phyloP scores from a whole-genome alignment of 257 asterid genomes.

The Solanum habrochaites region DNA sequence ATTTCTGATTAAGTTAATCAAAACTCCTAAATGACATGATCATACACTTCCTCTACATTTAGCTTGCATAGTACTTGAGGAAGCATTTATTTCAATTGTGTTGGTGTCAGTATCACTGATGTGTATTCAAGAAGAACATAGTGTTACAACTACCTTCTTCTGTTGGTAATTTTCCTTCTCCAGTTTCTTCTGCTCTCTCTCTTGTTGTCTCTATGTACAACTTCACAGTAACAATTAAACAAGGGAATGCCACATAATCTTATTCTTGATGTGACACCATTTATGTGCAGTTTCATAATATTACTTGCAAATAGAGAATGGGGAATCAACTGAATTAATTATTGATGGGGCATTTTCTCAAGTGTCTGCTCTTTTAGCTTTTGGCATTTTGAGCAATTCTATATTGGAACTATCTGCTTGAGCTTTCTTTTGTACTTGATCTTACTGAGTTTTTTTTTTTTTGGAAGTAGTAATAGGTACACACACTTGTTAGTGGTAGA shows the following conservation, averaged over 20 bases:
- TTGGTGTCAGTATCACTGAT: background rate
- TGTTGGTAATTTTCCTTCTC: background rate
- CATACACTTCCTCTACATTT: background rate
- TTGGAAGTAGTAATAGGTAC: background rate
- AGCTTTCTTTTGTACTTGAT: background rate
- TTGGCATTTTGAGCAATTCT: background rate
- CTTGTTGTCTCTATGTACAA: background rate
- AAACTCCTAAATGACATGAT: background rate
- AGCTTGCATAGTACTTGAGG: background rate
- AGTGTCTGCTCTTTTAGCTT: background rate
- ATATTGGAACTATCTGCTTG: background rate
- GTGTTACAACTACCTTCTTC: background rate
- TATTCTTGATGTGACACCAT: background rate
- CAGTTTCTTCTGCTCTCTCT: background rate
- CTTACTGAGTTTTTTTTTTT: background rate
- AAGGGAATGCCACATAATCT: background rate
- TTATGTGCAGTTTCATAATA: background rate
- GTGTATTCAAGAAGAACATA: background rate
- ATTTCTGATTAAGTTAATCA: background rate
- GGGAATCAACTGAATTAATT: background rate
- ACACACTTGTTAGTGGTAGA: background rate
- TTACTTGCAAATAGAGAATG: background rate
- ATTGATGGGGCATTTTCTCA: background rate
- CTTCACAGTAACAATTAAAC: background rate
- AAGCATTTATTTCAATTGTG: background rate